A percentile compares a stretch with the other conserved stretches of the same genome.
Evolutionary conservation across 805 yeast genomes (phyloP).

Genomic region (Kregervanrija pseudodelftensis): DNA sequence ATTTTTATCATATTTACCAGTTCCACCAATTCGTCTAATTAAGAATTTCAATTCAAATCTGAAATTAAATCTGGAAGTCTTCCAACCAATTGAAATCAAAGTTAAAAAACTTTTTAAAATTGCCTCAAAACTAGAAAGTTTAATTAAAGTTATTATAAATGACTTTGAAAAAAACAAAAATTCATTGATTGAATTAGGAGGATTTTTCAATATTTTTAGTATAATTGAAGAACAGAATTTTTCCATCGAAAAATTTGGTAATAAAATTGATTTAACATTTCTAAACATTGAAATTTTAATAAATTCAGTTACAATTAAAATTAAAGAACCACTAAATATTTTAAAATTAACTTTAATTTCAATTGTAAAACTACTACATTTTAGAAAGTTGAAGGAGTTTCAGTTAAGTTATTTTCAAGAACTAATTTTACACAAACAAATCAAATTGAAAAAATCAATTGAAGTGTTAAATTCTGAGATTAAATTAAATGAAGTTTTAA

Average conservation of each 20-base stretch:
- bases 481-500: constrained; percentile 20
- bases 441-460: constrained; percentile 19
- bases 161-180: constrained; percentile 33
- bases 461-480: constrained; percentile 18
- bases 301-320: constrained; percentile 30
- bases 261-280: constrained; percentile 43
- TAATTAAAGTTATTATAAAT: constrained; percentile 32
- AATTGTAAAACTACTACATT: constrained; percentile 38
- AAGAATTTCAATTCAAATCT: constrained; percentile 22
- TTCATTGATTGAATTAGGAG: constrained; percentile 45
- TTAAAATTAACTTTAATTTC: constrained; percentile 37
- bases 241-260: constrained; percentile 44
- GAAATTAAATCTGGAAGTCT: constrained; percentile 19
- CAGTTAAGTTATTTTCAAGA: constrained; percentile 38
- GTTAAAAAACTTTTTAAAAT: constrained; percentile 10
- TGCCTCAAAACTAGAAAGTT: constrained; percentile 27
- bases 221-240: constrained; percentile 32
- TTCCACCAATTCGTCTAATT: constrained; percentile 26
- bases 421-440: constrained; percentile 33
- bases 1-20: constrained; percentile 41
- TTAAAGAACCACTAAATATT: constrained; percentile 48
- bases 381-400: constrained; percentile 44
- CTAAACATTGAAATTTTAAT: constrained; percentile 41
- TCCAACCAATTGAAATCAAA: constrained; percentile 21
- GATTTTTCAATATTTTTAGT: constrained; percentile 49